phyloP scores from a whole-genome alignment of 345 rosid species.

The Bruguiera parviflora region DNA sequence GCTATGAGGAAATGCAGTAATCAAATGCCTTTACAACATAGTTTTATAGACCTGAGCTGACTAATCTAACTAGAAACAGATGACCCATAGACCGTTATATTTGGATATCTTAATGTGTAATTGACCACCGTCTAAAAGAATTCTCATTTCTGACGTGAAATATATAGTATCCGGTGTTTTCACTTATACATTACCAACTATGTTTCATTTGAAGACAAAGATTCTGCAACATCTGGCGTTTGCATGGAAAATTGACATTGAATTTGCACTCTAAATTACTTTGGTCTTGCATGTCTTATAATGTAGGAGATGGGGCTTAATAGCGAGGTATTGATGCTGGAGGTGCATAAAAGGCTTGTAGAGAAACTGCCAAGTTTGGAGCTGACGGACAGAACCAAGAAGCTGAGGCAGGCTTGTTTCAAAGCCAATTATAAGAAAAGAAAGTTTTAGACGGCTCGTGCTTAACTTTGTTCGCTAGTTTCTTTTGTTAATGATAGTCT shows the following conservation, averaged over 20 bases:
- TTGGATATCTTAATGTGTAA: too few species aligned
- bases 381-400: slow-evolving; percentile 46
- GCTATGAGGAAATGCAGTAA: neutral
- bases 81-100: too few species aligned
- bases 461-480: neutral
- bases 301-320: slow-evolving; percentile 45
- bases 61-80: too few species aligned
- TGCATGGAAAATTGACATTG: neutral
- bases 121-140: too few species aligned
- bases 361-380: slow-evolving; percentile 45
- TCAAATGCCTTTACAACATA: neutral
- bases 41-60: neutral
- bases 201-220: neutral
- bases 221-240: neutral
- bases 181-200: too few species aligned
- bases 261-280: neutral
- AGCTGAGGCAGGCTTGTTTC: slow-evolving; percentile 60
- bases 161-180: too few species aligned
- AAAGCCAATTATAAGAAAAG: slow-evolving; percentile 61
- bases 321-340: slow-evolving; percentile 39
- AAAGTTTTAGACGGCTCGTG: slow-evolving; percentile 21
- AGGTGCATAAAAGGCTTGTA: slow-evolving; percentile 43
- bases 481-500: too few species aligned
- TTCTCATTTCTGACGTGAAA: too few species aligned
- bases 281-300: too few species aligned